These are phyloP conservation scores for Trichoderma endophyticum DNA, from an alignment of 2,329 filamentous ascomycete genomes.

Conservation along the genomic window DNA sequence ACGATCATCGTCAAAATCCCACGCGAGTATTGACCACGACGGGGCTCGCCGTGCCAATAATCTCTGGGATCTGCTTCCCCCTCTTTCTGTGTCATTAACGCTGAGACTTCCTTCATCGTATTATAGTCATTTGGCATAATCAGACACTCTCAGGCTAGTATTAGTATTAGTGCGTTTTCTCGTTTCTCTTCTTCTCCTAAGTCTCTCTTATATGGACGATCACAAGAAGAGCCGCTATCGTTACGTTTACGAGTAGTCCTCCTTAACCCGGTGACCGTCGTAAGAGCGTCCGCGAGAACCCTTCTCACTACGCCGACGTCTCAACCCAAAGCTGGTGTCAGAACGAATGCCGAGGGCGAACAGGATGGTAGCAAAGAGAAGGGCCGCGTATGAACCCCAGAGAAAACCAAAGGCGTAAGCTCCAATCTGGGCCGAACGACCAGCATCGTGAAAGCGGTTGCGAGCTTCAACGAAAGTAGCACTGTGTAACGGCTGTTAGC, in stretches of 20 bases:
- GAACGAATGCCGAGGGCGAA: conserved; percentile 62
- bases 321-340: conserved; percentile 37
- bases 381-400: conserved; percentile 67
- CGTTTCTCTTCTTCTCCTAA: not conserved
- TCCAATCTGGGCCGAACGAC: conserved; percentile 60
- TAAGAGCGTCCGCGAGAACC: conserved; percentile 39
- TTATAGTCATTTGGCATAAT: not conserved
- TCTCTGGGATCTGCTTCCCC: not conserved
- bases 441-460: conserved; percentile 57
- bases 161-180: not conserved
- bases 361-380: conserved; percentile 63
- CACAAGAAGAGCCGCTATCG: not conserved
- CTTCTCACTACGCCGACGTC: conserved; percentile 24
- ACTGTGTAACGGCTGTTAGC: conserved; percentile 27
- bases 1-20: not conserved
- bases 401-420: conserved; percentile 70
- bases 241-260: conserved; percentile 56
- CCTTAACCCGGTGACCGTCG: conserved; percentile 61
- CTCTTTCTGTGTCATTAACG: not conserved
- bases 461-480: conserved; percentile 66
- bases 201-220: not conserved
- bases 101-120: not conserved
- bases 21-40: not conserved
- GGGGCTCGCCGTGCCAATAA: not conserved
- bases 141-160: not conserved